Percentiles rank a stretch among this genome's conserved stretches.
These are phyloP conservation scores for Solanum aculeatissimum DNA, from an alignment of 305 asterid genomes.

Conservation along the genomic window DNA sequence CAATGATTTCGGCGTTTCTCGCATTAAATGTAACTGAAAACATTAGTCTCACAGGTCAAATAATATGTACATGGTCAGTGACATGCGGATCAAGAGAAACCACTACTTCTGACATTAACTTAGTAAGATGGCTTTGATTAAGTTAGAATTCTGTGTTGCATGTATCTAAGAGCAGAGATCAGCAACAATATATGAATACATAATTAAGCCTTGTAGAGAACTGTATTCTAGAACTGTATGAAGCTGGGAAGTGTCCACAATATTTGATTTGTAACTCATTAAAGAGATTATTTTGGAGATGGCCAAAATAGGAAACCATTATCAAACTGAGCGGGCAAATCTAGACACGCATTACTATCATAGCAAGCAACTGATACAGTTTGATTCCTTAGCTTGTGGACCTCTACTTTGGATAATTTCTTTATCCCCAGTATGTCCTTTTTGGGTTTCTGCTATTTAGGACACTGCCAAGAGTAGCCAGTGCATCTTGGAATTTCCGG, in stretches of 20 bases:
- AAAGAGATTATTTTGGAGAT: not conserved
- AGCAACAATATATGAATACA: not conserved
- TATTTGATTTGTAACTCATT: not conserved
- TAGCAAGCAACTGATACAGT: not conserved
- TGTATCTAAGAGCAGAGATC: not conserved
- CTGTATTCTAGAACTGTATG: not conserved
- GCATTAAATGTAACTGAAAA: not conserved
- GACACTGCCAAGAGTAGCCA: slow-evolving; percentile 47
- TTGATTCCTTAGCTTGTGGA: not conserved
- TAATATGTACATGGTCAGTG: not conserved
- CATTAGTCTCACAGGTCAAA: not conserved
- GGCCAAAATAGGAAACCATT: not conserved
- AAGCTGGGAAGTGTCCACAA: not conserved
- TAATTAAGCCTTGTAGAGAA: not conserved
- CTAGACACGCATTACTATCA: not conserved
- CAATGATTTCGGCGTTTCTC: not conserved
- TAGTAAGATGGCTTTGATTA: not conserved
- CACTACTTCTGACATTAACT: not conserved
- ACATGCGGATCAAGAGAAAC: not conserved
- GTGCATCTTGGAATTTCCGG: slow-evolving; percentile 62
- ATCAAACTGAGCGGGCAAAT: not conserved
- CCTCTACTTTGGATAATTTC: not conserved
- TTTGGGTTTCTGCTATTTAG: slow-evolving; percentile 35
- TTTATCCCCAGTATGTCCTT: slow-evolving; percentile 25
- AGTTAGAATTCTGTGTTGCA: not conserved